Percentiles rank a stretch among this genome's conserved stretches.
Conservation (phyloP, 2,329 filamentous ascomycete species). For the Ophiostoma perfectum region DNA sequence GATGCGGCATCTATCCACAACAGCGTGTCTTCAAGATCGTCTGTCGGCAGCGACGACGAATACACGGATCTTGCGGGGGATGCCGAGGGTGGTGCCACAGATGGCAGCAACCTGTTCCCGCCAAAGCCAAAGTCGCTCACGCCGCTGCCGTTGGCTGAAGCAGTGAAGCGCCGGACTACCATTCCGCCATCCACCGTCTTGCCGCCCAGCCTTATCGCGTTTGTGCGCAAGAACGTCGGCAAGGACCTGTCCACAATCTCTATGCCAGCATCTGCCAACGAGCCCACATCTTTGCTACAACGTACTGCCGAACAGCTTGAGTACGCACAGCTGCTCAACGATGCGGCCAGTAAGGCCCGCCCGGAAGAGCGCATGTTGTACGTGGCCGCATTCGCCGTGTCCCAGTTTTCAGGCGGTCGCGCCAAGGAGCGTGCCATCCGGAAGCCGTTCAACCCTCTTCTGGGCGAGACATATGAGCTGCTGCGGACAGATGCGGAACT, state of each 20-base stretch:
- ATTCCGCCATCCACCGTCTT: constrained; percentile 69
- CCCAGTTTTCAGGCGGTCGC: constrained; percentile 72
- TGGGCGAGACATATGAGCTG: constrained; percentile 93
- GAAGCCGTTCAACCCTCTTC: constrained; percentile 95
- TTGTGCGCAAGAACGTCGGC: constrained; percentile 93
- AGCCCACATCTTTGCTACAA: constrained; percentile 82
- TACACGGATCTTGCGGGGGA: constrained; percentile 28
- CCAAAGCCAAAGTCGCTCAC: constrained; percentile 66
- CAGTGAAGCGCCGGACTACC: constrained; percentile 60
- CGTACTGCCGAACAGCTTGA: constrained; percentile 86
- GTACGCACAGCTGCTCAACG: constrained; percentile 78
- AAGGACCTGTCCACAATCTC: constrained; percentile 95
- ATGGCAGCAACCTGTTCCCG: constrained; percentile 60
- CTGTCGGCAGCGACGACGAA: constrained; percentile 54
- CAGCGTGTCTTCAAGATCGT: constrained; percentile 59
- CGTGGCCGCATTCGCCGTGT: constrained; percentile 85
- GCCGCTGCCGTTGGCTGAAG: constrained; percentile 67
- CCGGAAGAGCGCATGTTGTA: constrained; percentile 69
- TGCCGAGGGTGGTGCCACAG: constrained; percentile 30
- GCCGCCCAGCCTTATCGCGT: constrained; percentile 87
- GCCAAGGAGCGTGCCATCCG: constrained; percentile 87
- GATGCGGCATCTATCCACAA: constrained; percentile 55
- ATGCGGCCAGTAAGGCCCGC: constrained; percentile 59
- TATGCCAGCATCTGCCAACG: constrained; percentile 96
- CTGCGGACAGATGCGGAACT: constrained; percentile 73